Conservation (phyloP, 805 yeast species). For the Metschnikowia dekortorum region DNA sequence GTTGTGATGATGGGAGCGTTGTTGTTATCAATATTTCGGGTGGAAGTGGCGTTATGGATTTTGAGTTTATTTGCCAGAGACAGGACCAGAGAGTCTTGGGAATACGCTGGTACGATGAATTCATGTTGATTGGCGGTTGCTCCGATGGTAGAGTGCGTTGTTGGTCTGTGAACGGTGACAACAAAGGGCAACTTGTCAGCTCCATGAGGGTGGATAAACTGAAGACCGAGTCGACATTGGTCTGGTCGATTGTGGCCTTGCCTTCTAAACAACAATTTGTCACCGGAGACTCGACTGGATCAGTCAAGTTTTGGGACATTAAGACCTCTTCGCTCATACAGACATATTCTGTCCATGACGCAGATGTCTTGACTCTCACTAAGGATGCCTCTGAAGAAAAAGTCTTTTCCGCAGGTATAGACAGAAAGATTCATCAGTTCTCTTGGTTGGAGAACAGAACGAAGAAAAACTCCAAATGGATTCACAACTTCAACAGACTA, state of each 20-base stretch:
- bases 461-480: conserved; percentile 54
- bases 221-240: conserved; percentile 78
- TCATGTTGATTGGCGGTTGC: conserved; percentile 82
- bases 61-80: conserved; percentile 69
- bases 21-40: conserved; percentile 81
- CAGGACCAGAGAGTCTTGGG: conserved; percentile 79
- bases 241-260: conserved; percentile 77
- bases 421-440: conserved; percentile 80
- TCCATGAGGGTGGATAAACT: conserved; percentile 92
- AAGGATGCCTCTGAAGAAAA: conserved; percentile 56
- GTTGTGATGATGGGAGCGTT: conserved; percentile 93
- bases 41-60: conserved; percentile 79
- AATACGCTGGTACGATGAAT: conserved; percentile 68
- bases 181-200: conserved; percentile 65
- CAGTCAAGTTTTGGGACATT: conserved; percentile 89
- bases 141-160: conserved; percentile 89
- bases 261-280: conserved; percentile 68
- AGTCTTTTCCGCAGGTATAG: conserved; percentile 88
- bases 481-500: conserved; percentile 67
- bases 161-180: conserved; percentile 53
- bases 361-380: conserved; percentile 78
- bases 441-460: conserved; percentile 36
- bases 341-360: conserved; percentile 79
- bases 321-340: conserved; percentile 72
- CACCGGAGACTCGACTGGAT: conserved; percentile 96